These are phyloP conservation scores for Murraya koenigii DNA, from an alignment of 345 rosid genomes.

Conservation along the genomic window DNA sequence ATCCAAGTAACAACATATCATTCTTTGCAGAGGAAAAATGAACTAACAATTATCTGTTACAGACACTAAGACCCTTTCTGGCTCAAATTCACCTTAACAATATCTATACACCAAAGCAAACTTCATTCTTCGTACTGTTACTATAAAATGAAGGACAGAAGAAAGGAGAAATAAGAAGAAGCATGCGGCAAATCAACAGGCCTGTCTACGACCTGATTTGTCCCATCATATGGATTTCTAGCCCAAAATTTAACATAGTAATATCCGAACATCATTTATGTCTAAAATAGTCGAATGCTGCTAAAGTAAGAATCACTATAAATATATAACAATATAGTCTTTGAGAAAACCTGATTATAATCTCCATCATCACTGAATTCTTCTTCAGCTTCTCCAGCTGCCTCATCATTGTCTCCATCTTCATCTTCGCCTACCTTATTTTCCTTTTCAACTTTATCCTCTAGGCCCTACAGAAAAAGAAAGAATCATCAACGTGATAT, in stretches of 20 bases:
- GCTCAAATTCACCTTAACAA: too few relatives aligned
- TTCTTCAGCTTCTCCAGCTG: slow-evolving; percentile 29
- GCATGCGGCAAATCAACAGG: not conserved
- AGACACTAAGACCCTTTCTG: not conserved
- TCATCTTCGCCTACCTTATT: slow-evolving; percentile 34
- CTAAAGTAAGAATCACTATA: not conserved
- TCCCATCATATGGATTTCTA: not conserved
- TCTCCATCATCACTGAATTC: slow-evolving; percentile 51
- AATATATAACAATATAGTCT: not conserved
- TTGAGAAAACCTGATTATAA: slow-evolving; percentile 39
- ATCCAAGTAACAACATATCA: not conserved
- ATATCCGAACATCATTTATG: too few relatives aligned
- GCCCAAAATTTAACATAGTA: not conserved
- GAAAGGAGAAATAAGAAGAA: not conserved
- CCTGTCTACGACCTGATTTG: not conserved
- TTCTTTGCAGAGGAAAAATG: not conserved
- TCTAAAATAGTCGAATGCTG: too few relatives aligned
- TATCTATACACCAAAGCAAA: too few relatives aligned
- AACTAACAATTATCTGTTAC: not conserved
- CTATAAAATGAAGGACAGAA: too few relatives aligned
- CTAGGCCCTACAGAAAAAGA: slow-evolving; percentile 28
- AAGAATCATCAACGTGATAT: not conserved
- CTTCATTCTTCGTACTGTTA: too few relatives aligned
- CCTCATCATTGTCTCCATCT: slow-evolving; percentile 31
- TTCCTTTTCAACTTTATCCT: slow-evolving; percentile 35